phyloP scores from a whole-genome alignment of 148 eudicot species.

The Spergularia bocconei region DNA sequence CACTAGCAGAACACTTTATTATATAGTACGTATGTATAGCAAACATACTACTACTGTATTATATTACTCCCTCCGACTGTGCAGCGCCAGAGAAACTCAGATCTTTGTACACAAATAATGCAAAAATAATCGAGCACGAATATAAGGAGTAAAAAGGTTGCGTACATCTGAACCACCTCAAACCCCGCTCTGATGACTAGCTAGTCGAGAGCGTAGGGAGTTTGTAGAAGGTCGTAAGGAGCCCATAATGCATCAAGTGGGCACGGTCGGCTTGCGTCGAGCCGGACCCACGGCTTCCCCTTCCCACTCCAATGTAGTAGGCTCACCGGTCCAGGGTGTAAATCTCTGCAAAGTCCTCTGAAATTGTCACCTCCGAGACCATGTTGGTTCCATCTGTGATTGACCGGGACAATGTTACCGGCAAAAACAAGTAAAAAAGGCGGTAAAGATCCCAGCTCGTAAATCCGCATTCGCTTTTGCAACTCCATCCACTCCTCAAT shows the following conservation, averaged over 20 bases:
- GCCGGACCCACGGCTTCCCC: slow-evolving; percentile 82
- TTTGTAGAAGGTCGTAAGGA: slow-evolving; percentile 68
- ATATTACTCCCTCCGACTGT: slow-evolving; percentile 11
- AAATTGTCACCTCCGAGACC: slow-evolving; percentile 79
- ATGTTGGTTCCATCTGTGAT: slow-evolving; percentile 83
- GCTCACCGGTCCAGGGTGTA: slow-evolving; percentile 87
- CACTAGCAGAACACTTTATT: background rate
- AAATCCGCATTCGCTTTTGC: slow-evolving; percentile 69
- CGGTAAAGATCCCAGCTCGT: slow-evolving; percentile 68
- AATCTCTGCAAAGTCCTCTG: slow-evolving; percentile 67
- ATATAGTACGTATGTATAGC: background rate
- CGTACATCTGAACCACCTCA: background rate
- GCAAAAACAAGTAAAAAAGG: slow-evolving; percentile 74
- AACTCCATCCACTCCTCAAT: slow-evolving; percentile 94
- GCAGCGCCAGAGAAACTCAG: slow-evolving; percentile 23
- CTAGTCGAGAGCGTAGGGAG: slow-evolving; percentile 57
- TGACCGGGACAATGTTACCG: slow-evolving; percentile 64
- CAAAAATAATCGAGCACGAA: too few species aligned
- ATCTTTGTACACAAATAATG: background rate
- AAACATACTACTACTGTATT: background rate
- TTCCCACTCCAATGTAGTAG: slow-evolving; percentile 89
- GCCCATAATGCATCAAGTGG: slow-evolving; percentile 87
- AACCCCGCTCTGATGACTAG: background rate
- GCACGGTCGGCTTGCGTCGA: slow-evolving; percentile 68
- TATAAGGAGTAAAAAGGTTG: background rate